Conservation (phyloP, 2,329 filamentous ascomycete species). For the Fusarium nodosum region DNA sequence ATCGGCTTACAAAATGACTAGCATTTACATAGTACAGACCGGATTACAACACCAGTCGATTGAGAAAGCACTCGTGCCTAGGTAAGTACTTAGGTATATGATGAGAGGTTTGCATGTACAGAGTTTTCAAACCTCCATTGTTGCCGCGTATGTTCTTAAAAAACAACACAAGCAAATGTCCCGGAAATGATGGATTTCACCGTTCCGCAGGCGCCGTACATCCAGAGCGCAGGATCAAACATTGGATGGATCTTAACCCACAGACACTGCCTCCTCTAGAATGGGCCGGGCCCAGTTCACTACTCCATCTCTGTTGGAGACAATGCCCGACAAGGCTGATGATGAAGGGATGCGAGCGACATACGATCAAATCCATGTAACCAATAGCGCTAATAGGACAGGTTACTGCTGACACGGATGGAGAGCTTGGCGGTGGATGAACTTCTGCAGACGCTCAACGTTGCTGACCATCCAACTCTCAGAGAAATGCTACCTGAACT, state of each 20-base stretch:
- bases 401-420: slow-evolving; percentile 18
- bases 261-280: slow-evolving; percentile 34
- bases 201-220: background rate
- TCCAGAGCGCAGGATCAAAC: slow-evolving; percentile 19
- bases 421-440: slow-evolving; percentile 21
- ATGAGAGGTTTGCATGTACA: background rate
- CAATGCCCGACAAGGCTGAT: slow-evolving; percentile 25
- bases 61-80: background rate
- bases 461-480: slow-evolving; percentile 27
- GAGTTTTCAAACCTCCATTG: background rate
- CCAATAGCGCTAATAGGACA: slow-evolving; percentile 8
- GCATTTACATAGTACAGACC: background rate
- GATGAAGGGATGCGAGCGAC: slow-evolving; percentile 14
- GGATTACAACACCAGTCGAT: background rate
- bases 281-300: slow-evolving; percentile 2
- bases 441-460: slow-evolving; percentile 11
- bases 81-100: background rate
- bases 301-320: background rate
- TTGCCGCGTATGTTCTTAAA: background rate
- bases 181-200: background rate
- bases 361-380: slow-evolving; percentile 13
- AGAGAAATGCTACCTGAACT: background rate
- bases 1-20: slow-evolving; percentile 9
- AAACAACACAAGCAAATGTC: background rate
- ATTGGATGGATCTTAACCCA: slow-evolving; percentile 13